Conservation (phyloP, 257 asterid genomes). For the Osmanthus fragrans region DNA sequence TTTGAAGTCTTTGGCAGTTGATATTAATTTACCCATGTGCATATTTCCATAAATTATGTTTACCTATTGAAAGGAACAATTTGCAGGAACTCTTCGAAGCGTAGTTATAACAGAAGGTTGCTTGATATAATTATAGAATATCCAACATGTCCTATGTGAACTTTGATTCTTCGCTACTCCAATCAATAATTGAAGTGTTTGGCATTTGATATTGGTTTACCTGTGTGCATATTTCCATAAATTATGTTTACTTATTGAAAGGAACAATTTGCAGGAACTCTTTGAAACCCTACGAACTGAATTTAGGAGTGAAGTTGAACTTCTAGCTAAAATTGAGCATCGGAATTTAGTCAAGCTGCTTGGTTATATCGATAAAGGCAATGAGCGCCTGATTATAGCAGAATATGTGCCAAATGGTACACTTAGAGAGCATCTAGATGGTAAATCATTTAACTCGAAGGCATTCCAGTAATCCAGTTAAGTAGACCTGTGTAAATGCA, state of each 20-base stretch:
- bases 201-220: not conserved
- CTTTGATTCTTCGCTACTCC: too few relatives aligned
- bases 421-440: slow-evolving; percentile 95
- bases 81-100: slow-evolving; percentile 67
- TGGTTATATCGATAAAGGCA: slow-evolving; percentile 84
- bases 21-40: not conserved
- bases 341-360: slow-evolving; percentile 91
- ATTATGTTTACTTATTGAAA: slow-evolving; percentile 1
- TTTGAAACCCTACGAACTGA: slow-evolving; percentile 63
- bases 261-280: slow-evolving; percentile 50
- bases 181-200: not conserved
- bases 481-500: not conserved
- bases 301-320: slow-evolving; percentile 91
- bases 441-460: slow-evolving; percentile 42
- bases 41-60: not conserved
- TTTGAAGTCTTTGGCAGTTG: not conserved
- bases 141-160: too few relatives aligned
- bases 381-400: slow-evolving; percentile 79
- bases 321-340: slow-evolving; percentile 92
- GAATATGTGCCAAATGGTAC: slow-evolving; percentile 95
- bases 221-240: not conserved
- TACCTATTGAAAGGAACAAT: slow-evolving; percentile 8
- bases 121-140: too few relatives aligned
- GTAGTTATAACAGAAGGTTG: too few relatives aligned
- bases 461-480: slow-evolving; percentile 2